phyloP scores from a whole-genome alignment of 1,139 yeast species.

The Yamadazyma sp. region DNA sequence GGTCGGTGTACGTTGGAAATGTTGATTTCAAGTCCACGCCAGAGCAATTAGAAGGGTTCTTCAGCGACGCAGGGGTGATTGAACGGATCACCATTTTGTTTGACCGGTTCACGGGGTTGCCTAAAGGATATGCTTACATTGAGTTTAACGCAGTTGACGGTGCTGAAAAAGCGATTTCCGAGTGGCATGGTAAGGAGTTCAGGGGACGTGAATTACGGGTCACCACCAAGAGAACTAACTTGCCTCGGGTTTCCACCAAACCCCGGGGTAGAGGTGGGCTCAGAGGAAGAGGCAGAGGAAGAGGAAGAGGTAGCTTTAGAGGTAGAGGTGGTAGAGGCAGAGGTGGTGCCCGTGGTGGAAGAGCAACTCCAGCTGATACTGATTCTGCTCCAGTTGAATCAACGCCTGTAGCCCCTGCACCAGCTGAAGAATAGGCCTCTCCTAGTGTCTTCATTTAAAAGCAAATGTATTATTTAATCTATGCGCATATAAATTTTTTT shows the following conservation, averaged over 20 bases:
- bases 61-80: constrained; percentile 34
- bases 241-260: constrained; percentile 30
- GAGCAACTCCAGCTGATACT: neutral
- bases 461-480: constrained; percentile 3
- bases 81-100: constrained; percentile 42
- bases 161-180: constrained; percentile 36
- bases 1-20: constrained; percentile 46
- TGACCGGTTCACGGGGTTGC: constrained; percentile 37
- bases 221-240: constrained; percentile 39
- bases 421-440: constrained; percentile 2
- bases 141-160: constrained; percentile 33
- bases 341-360: constrained; percentile 6
- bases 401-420: constrained; percentile 5
- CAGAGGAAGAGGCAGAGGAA: constrained; percentile 21
- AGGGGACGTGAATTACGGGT: constrained; percentile 40
- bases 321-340: constrained; percentile 11
- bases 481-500: constrained; percentile 2
- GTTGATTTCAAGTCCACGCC: constrained; percentile 45
- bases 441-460: neutral
- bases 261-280: constrained; percentile 22
- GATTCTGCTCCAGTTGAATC: neutral
- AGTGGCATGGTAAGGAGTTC: constrained; percentile 33
- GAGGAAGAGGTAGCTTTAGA: constrained; percentile 9
- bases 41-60: constrained; percentile 40
- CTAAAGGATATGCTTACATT: constrained; percentile 49